Evolutionary conservation across 257 asterid genomes (phyloP).

Genomic region (Jasminum sambac): DNA sequence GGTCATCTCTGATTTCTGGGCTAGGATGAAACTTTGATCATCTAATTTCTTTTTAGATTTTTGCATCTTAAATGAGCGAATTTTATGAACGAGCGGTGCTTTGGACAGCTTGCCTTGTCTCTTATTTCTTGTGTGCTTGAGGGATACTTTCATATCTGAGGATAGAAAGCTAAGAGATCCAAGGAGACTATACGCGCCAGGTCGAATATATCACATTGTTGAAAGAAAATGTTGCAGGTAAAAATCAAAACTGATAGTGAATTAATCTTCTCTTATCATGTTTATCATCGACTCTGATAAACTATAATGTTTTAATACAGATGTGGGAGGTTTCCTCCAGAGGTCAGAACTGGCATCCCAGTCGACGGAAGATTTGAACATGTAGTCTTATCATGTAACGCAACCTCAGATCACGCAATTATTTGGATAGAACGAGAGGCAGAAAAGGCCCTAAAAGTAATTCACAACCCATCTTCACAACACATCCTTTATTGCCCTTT

Average conservation of each 20-base stretch:
- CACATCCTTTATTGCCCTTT: background rate
- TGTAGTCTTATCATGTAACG: constrained; percentile 86
- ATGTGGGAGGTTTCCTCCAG: constrained; percentile 98
- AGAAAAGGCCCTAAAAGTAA: constrained; percentile 73
- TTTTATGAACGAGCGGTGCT: constrained; percentile 52
- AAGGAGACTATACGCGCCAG: constrained; percentile 93
- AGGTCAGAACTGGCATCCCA: constrained; percentile 91
- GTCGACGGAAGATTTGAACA: constrained; percentile 98
- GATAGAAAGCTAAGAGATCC: constrained; percentile 87
- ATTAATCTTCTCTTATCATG: background rate
- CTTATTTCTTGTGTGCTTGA: constrained; percentile 76
- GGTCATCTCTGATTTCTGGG: constrained; percentile 5
- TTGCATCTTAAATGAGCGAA: constrained; percentile 34
- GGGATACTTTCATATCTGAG: constrained; percentile 94
- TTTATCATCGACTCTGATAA: background rate
- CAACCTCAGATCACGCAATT: constrained; percentile 91
- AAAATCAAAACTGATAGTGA: background rate
- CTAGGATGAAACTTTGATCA: constrained; percentile 18
- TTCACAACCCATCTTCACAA: constrained; percentile 17
- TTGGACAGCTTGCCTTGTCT: constrained; percentile 99
- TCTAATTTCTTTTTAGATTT: background rate
- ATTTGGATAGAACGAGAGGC: constrained; percentile 90
- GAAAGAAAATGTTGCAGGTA: constrained; percentile 95
- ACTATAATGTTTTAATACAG: constrained; percentile 33
- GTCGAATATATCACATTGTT: constrained; percentile 90